Conservation (phyloP, 2,329 filamentous ascomycete species). For the Myriangium duriaei region DNA sequence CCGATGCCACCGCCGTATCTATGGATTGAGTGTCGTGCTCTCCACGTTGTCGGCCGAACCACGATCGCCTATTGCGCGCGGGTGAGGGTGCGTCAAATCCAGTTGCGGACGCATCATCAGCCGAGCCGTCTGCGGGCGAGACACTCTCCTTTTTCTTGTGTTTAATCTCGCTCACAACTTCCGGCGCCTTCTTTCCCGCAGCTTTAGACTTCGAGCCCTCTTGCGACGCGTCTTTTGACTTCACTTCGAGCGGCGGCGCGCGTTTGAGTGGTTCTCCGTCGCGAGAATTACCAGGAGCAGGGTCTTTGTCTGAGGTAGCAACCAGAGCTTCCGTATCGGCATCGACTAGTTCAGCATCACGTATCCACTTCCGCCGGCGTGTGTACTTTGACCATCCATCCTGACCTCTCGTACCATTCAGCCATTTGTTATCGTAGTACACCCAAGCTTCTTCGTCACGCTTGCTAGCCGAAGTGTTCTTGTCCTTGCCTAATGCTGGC, state of each 20-base stretch:
- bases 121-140: background rate
- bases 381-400: constrained; percentile 96
- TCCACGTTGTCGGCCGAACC: background rate
- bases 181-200: background rate
- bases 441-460: constrained; percentile 71
- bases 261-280: constrained; percentile 2
- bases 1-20: background rate
- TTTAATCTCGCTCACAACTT: background rate
- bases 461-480: constrained; percentile 4
- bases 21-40: background rate
- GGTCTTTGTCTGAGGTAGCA: too few relatives aligned
- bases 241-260: constrained; percentile 8
- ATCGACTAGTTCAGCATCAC: constrained; percentile 90
- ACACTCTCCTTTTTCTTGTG: constrained; percentile 1
- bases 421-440: constrained; percentile 98
- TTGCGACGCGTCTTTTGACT: background rate
- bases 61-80: background rate
- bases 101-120: background rate
- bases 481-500: constrained; percentile 33
- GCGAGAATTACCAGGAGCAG: constrained; percentile 15
- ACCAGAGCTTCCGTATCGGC: constrained; percentile 33
- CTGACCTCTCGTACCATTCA: constrained; percentile 66
- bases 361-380: constrained; percentile 85
- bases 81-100: background rate
- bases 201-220: background rate